A percentile compares a stretch with the other conserved stretches of the same genome.
These are phyloP conservation scores for Aspergillus sp. DNA, from an alignment of 2,329 filamentous ascomycete species.

Conservation along the genomic window DNA sequence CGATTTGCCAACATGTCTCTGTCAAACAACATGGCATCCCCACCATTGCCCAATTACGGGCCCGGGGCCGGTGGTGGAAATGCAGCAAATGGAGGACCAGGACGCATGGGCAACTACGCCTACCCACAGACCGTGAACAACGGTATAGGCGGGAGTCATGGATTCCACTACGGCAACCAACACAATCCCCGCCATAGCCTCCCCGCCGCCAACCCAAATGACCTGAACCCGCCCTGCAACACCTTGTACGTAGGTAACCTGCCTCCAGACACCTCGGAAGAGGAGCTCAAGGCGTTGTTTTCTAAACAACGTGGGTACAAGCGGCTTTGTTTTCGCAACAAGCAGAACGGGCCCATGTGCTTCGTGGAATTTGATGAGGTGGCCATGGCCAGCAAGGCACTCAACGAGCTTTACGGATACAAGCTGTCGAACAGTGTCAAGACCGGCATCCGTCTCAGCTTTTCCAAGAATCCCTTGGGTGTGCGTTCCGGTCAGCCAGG, in stretches of 20 bases:
- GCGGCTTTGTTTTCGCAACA: slow-evolving; percentile 86
- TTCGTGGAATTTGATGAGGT: slow-evolving; percentile 98
- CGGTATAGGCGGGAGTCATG: slow-evolving; percentile 41
- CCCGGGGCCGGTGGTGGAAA: slow-evolving; percentile 9
- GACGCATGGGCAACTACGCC: slow-evolving; percentile 43
- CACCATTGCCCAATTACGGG: slow-evolving; percentile 48
- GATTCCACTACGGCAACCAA: slow-evolving; percentile 52
- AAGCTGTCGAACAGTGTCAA: slow-evolving; percentile 86
- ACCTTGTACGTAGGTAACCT: slow-evolving; percentile 97
- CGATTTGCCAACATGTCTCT: slow-evolving; percentile 66
- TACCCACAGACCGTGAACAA: slow-evolving; percentile 55
- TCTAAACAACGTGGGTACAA: slow-evolving; percentile 93
- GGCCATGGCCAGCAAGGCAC: slow-evolving; percentile 81
- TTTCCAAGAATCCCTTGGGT: slow-evolving; percentile 93
- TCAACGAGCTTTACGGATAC: slow-evolving; percentile 83
- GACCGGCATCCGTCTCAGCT: slow-evolving; percentile 89
- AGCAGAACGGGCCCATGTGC: slow-evolving; percentile 95
- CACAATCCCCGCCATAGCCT: slow-evolving; percentile 61
- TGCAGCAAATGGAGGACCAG: slow-evolving; percentile 38
- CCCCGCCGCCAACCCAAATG: slow-evolving; percentile 84
- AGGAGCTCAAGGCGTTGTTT: slow-evolving; percentile 90
- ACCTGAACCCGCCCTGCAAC: slow-evolving; percentile 96
- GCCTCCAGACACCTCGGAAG: slow-evolving; percentile 84
- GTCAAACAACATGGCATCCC: slow-evolving; percentile 57
- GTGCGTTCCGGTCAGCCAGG: slow-evolving; percentile 70